phyloP scores from a whole-genome alignment of 2,329 filamentous ascomycete genomes.

The Hypoxylon sp. region DNA sequence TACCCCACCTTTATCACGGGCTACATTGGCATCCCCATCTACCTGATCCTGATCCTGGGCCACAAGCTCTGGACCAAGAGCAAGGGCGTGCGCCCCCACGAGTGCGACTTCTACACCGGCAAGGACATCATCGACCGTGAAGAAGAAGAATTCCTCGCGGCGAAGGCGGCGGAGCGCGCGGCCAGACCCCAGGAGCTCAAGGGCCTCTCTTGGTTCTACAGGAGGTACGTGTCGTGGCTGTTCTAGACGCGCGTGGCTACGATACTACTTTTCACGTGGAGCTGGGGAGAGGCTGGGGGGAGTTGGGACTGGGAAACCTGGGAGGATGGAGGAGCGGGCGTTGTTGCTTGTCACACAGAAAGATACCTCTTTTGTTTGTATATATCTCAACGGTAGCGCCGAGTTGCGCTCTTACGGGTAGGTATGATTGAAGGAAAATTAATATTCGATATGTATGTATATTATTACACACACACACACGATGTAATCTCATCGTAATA shows the following conservation, averaged over 20 bases:
- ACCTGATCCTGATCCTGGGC: conserved; percentile 77
- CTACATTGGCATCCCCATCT: conserved; percentile 83
- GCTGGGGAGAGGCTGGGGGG: background rate
- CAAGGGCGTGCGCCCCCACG: conserved; percentile 68
- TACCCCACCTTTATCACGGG: conserved; percentile 84
- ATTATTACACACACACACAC: background rate
- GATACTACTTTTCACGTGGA: background rate
- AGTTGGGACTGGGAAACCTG: background rate
- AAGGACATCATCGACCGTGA: conserved; percentile 82
- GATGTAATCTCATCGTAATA: background rate
- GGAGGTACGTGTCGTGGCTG: conserved; percentile 71
- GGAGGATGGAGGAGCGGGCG: conserved; percentile 3
- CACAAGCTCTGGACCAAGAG: conserved; percentile 73
- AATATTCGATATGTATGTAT: conserved; percentile 9
- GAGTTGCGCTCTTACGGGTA: background rate
- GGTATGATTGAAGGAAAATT: conserved; percentile 15
- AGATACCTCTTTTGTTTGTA: conserved; percentile 24
- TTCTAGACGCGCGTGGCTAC: conserved; percentile 62
- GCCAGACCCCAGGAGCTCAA: conserved; percentile 48
- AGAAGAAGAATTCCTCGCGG: conserved; percentile 77
- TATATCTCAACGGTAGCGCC: conserved; percentile 1
- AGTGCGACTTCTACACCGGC: conserved; percentile 79
- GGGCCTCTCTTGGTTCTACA: conserved; percentile 67
- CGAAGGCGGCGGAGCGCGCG: conserved; percentile 60
- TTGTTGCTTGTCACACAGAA: conserved; percentile 12